Percentiles rank a stretch among this genome's conserved stretches.
phyloP scores from a whole-genome alignment of 1,284 basidiomycete species.

The Malassezia cuniculi region DNA sequence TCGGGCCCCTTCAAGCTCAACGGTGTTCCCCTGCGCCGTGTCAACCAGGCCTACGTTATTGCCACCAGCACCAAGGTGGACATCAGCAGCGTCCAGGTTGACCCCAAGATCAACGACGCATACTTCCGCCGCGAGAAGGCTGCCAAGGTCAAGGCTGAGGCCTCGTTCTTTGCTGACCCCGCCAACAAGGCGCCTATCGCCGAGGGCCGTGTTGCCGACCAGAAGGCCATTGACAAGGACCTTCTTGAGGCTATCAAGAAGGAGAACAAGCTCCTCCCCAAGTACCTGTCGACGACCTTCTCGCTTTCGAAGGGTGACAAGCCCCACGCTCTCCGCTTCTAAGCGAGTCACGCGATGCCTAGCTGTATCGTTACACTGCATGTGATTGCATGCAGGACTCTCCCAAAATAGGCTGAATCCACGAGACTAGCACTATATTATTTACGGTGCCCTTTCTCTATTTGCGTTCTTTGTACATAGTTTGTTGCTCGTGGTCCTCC shows the following conservation, averaged over 20 bases:
- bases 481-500: constrained; percentile 9
- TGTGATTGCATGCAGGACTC: background rate
- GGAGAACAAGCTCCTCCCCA: constrained; percentile 68
- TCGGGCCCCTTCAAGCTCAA: constrained; percentile 98
- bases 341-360: constrained; percentile 43
- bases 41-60: constrained; percentile 98
- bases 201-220: constrained; percentile 76
- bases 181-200: constrained; percentile 83
- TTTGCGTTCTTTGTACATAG: background rate
- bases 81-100: constrained; percentile 56
- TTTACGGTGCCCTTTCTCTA: background rate
- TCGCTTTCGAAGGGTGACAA: constrained; percentile 85
- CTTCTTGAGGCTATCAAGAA: constrained; percentile 80
- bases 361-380: too few relatives aligned
- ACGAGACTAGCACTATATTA: constrained; percentile 1
- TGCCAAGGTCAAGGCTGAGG: constrained; percentile 79
- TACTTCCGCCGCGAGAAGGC: constrained; percentile 57
- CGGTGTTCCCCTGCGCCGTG: constrained; percentile 92
- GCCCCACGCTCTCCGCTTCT: constrained; percentile 78
- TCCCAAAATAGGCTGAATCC: constrained; percentile 16
- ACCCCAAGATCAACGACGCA: constrained; percentile 77
- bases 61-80: constrained; percentile 94
- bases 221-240: constrained; percentile 76
- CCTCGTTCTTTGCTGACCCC: constrained; percentile 89
- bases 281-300: constrained; percentile 88